These are phyloP conservation scores for Spongospora subterranea DNA, from an alignment of 208 protist genomes.

Conservation along the genomic window DNA sequence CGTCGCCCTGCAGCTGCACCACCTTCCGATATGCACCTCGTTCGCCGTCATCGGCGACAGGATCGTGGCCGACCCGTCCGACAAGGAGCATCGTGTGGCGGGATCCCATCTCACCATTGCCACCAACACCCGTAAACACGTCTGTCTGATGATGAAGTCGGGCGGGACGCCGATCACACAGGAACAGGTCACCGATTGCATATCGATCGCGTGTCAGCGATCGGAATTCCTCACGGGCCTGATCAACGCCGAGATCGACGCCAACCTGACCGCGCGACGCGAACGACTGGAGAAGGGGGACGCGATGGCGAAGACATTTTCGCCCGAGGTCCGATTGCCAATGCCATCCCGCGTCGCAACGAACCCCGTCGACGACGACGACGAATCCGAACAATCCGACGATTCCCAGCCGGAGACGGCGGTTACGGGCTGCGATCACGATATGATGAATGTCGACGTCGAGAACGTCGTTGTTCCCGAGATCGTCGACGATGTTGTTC, in stretches of 20 bases:
- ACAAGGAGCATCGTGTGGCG: not conserved
- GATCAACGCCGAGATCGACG: not conserved
- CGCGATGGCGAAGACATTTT: not conserved
- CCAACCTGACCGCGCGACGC: not conserved
- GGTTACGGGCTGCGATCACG: not conserved
- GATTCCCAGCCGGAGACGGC: not conserved
- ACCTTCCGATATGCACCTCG: conserved; percentile 44
- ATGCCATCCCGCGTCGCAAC: not conserved
- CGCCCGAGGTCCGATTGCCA: not conserved
- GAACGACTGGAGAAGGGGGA: conserved; percentile 2
- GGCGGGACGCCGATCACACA: not conserved
- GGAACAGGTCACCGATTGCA: not conserved
- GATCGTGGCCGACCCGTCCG: not conserved
- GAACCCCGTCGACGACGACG: not conserved
- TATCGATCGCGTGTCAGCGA: not conserved
- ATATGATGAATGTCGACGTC: not conserved
- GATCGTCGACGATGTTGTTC: not conserved
- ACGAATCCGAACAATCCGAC: conserved; percentile 13
- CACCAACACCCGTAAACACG: not conserved
- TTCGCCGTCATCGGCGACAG: conserved; percentile 53
- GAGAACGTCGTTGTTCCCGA: not conserved
- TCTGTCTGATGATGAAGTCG: conserved; percentile 42
- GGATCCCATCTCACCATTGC: conserved; percentile 1
- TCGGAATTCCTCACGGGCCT: not conserved
- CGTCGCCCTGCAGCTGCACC: conserved; percentile 42